Conservation (phyloP, 805 yeast genomes). For the Metschnikowia koreensis region DNA sequence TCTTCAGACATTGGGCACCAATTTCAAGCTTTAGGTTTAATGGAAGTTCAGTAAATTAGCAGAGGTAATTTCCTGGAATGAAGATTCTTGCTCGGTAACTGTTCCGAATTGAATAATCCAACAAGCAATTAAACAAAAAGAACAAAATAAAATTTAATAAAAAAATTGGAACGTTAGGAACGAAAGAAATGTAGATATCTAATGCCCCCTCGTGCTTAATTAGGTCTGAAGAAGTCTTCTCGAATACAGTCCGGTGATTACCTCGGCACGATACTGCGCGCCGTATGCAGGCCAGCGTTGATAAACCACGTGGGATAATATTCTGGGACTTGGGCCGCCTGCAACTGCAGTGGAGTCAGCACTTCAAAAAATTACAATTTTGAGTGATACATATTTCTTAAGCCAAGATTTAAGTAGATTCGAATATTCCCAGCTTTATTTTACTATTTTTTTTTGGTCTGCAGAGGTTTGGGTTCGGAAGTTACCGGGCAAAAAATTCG, state of each 20-base stretch:
- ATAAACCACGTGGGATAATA: conserved; percentile 11
- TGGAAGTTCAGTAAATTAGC: neutral
- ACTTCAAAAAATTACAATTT: neutral
- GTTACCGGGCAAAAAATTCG: neutral
- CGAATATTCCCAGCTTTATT: no score
- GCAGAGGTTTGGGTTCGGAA: no score
- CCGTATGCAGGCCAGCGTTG: neutral
- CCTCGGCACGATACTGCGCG: neutral
- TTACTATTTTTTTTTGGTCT: no score
- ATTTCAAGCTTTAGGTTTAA: neutral
- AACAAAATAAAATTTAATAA: neutral
- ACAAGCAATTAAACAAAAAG: no score
- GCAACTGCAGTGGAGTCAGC: neutral
- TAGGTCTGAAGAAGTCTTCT: neutral
- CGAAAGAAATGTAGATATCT: neutral
- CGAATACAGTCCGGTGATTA: neutral
- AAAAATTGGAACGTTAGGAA: no score
- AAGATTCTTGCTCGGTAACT: no score
- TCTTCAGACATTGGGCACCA: conserved; percentile 1
- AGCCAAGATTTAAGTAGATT: no score
- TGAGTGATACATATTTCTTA: no score
- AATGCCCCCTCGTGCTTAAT: neutral
- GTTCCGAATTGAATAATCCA: no score
- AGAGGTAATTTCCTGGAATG: no score
- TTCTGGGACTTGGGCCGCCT: neutral